Base-by-base conservation (phyloP, 1,139 yeast genomes). In the Kurtzmaniella quercitrusa region DNA sequence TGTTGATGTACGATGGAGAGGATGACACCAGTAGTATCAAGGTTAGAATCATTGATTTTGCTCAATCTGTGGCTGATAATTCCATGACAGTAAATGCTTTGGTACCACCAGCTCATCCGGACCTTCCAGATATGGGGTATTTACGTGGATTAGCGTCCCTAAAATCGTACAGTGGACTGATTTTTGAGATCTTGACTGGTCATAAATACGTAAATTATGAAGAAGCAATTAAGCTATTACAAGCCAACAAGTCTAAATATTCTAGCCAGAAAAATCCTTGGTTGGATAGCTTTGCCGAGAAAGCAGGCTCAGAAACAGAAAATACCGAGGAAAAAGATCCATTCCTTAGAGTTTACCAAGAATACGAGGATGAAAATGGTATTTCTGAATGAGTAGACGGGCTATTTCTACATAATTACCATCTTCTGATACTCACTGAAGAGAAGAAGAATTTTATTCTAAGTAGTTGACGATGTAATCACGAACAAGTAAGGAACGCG, bases 31-130 rank as follows among this genome's bases (percentile, higher is more conserved):
- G 33, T 27, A 55, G 54, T 61, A 81, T 60, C 60, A 75, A 66
- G 47, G 81, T 93, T 17, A 79, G 90, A 49, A 77, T 94, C 47
- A 93, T 94, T 51, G 99, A 94, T 66, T 94, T 94, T 72, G 98
- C 98, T 1, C 96, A 93, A 58, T 86, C 95, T 56, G 85, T 89
- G 19, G 81, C 82, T 5, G 85, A 79, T 34, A 81, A 79, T 19
- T 41, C 41, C 27, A 41, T 50, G 16, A 52, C 53, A 5, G 41
- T 49, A 4, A 44, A 56, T 11, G 55, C 58, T 9, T 47, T 57
- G 2, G 53, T 65, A 16, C 95, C 96, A 1, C 97, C 97, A 1
- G 68, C 63, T 41, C 82, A 82, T 55, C 80, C 81, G 1, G 65
- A 71, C 12, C 58, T 66, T 25, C 82, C 89, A 2, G 99, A 94